phyloP scores from a whole-genome alignment of 768 basidiomycete genomes.

The Tricholoma saponaceum region DNA sequence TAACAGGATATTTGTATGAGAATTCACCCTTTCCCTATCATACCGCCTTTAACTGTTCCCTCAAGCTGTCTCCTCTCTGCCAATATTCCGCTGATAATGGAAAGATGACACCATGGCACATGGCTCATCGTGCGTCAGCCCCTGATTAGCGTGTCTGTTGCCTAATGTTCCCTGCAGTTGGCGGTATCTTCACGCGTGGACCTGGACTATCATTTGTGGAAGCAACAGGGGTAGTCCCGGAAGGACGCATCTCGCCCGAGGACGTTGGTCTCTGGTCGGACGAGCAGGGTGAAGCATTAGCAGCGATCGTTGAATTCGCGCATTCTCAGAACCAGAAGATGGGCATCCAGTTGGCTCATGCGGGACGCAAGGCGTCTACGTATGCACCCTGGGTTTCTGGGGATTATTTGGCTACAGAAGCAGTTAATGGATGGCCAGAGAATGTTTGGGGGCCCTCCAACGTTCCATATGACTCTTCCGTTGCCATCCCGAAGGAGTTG shows the following conservation, averaged over 20 bases:
- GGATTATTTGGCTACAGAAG: slow-evolving; percentile 29
- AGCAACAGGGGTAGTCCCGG: slow-evolving; percentile 57
- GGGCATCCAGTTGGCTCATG: slow-evolving; percentile 73
- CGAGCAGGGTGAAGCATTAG: slow-evolving; percentile 42
- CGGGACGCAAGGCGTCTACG: slow-evolving; percentile 71
- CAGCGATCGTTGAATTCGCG: slow-evolving; percentile 63
- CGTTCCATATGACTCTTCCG: slow-evolving; percentile 38
- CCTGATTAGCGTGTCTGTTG: slow-evolving; percentile 16
- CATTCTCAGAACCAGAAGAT: slow-evolving; percentile 67
- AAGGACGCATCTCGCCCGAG: slow-evolving; percentile 64
- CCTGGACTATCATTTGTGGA: slow-evolving; percentile 62
- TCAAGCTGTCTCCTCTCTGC: slow-evolving; percentile 50
- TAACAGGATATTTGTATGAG: slow-evolving; percentile 50
- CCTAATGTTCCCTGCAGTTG: slow-evolving; percentile 30
- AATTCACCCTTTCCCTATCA: slow-evolving; percentile 11
- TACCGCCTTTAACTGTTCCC: neutral
- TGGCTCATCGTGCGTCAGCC: slow-evolving; percentile 52
- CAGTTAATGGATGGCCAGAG: slow-evolving; percentile 47
- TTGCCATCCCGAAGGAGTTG: slow-evolving; percentile 53
- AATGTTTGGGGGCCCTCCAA: slow-evolving; percentile 56
- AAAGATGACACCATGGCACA: slow-evolving; percentile 49
- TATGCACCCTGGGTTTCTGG: slow-evolving; percentile 55
- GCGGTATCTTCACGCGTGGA: slow-evolving; percentile 47
- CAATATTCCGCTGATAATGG: slow-evolving; percentile 60
- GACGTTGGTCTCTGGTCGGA: slow-evolving; percentile 66